phyloP scores from a whole-genome alignment of 441 rosid genomes.

The Corymbia calophylla region DNA sequence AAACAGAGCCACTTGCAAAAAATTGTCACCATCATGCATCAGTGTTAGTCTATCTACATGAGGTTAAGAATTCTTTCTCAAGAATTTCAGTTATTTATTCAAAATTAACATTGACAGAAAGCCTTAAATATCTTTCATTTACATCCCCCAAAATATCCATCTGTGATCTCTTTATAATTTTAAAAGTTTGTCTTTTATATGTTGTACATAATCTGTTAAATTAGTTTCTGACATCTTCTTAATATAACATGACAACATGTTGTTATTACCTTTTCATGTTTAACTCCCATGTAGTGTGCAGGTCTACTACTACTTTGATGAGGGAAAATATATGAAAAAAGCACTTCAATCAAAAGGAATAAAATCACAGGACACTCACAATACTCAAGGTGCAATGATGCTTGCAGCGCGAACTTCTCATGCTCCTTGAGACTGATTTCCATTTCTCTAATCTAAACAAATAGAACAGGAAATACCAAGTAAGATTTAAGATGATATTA shows the following conservation, averaged over 20 bases:
- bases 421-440: slow-evolving; percentile 69
- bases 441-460: slow-evolving; percentile 54
- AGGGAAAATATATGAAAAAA: background rate
- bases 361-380: slow-evolving; percentile 35
- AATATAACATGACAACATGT: background rate
- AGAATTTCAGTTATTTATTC: background rate
- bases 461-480: slow-evolving; percentile 7
- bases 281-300: background rate
- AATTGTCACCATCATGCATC: background rate
- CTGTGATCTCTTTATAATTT: background rate
- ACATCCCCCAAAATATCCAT: background rate
- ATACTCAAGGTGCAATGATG: slow-evolving; percentile 38
- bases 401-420: slow-evolving; percentile 57
- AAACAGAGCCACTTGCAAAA: background rate
- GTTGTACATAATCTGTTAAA: background rate
- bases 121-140: background rate
- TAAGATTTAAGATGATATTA: background rate
- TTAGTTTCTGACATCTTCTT: background rate
- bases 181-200: background rate
- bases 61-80: background rate
- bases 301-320: background rate
- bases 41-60: background rate
- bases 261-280: background rate
- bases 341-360: background rate
- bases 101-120: background rate